Base-by-base conservation (phyloP, 2,329 filamentous ascomycete species). In the Diplodia seriata region DNA sequence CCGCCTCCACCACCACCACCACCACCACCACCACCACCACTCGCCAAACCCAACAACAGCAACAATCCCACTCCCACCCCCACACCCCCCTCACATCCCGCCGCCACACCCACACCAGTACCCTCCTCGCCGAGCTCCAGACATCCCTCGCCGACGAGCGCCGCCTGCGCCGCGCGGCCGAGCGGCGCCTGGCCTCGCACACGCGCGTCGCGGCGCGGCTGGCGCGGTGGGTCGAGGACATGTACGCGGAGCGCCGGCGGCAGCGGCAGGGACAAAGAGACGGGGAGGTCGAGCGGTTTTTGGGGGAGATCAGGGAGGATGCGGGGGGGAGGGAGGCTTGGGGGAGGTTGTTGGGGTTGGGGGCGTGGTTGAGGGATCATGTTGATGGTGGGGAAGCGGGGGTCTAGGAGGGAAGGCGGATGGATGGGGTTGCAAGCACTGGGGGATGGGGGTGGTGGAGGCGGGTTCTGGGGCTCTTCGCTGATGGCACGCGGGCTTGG, bases 231-330 rank as follows among this genome's bases (percentile, higher is more conserved):
- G n/a, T 66, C 4, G 31, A 14, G 11, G 20, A 50, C 6, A 57
- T 66, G 51, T 66, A 66, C 53, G 3, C 8, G 5, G 64, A 7
- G n/a, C 26, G 38, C 51, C 12, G 15, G 57, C 15, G 11, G 57
- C n/a, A 18, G 18, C 20, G 18, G 3, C 23, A n/a, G n/a, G n/a
- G n/a, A n/a, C n/a, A 26, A 26, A 26, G 23, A 26, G 23, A 26
- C 23, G 23, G 23, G 5, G 38, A 23, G 12, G 47, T 63, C 2
- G 47, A 51, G n/a, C 18, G 5, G 12, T 63, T 31, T 5, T 12
- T 63, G 59, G 2, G 29, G 29, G 47, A 38, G 1, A 11, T 51
- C 2, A 38, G 8, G 18, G 12, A 4, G n/a, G 59, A 63, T 1
- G 8, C 36, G 6, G 59, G 59, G 33, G 33, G 9, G 31, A 11